Conservation (phyloP, 805 yeast genomes). For the Zygotorulaspora florentina region DNA sequence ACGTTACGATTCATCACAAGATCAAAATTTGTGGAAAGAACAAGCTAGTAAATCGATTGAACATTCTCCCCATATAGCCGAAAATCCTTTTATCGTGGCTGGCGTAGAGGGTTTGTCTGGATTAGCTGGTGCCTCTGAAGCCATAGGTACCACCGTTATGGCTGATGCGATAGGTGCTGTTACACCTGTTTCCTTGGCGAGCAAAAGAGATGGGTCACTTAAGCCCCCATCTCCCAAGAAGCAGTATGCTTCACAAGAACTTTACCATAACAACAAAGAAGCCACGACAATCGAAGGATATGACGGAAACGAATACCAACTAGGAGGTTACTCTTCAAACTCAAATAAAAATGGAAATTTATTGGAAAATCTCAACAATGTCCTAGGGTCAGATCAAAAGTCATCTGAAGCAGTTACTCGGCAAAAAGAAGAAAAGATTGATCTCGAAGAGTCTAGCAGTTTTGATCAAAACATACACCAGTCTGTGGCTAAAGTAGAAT, state of each 20-base stretch:
- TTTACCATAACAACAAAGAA: not conserved
- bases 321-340: not conserved
- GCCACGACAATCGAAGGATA: not conserved
- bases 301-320: not conserved
- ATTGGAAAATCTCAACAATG: slow-evolving; percentile 26
- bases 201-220: not conserved
- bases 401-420: slow-evolving; percentile 9
- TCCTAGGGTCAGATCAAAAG: slow-evolving; percentile 25
- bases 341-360: slow-evolving; percentile 14
- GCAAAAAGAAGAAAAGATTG: not conserved
- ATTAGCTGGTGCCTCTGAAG: not conserved
- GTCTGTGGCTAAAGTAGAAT: slow-evolving; percentile 8
- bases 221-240: not conserved
- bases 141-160: not conserved
- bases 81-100: not conserved
- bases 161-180: not conserved
- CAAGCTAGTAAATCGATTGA: not conserved
- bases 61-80: too few relatives aligned
- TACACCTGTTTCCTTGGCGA: not conserved
- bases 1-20: slow-evolving; percentile 5
- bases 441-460: not conserved
- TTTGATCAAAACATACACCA: not conserved
- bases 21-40: not conserved
- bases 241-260: too few relatives aligned
- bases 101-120: too few relatives aligned